Conservation (phyloP, 1,284 basidiomycete genomes). For the Cryptococcus floricola region DNA sequence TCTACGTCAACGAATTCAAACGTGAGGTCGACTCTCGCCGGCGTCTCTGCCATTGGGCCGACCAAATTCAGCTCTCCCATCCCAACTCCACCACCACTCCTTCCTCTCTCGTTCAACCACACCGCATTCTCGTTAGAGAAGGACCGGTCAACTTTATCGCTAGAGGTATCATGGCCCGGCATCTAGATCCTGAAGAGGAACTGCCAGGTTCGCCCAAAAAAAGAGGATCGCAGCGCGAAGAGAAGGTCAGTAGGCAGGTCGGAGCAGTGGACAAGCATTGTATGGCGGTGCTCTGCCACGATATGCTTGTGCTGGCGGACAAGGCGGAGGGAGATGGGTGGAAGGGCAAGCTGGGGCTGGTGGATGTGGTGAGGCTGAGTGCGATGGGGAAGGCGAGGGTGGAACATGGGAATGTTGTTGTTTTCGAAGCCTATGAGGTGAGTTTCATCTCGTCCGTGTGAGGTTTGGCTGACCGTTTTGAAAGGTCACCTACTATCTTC, state of each 20-base stretch:
- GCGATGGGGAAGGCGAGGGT: conserved; percentile 2
- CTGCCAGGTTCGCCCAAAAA: neutral
- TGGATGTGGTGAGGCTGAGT: conserved; percentile 1
- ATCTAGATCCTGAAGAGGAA: neutral
- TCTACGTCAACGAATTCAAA: conserved; percentile 95
- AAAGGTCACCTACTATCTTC: neutral
- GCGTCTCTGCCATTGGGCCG: conserved; percentile 84
- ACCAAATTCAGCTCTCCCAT: conserved; percentile 57
- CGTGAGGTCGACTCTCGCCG: conserved; percentile 83
- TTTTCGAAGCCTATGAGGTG: conserved; percentile 2
- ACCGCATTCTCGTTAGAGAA: conserved; percentile 87
- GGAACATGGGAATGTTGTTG: neutral
- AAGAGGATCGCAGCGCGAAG: too few relatives aligned
- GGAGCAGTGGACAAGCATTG: neutral
- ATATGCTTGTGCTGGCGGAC: neutral
- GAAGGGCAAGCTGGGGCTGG: neutral
- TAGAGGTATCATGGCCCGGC: neutral
- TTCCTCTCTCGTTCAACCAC: conserved; percentile 93
- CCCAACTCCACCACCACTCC: conserved; percentile 70
- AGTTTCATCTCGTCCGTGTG: neutral
- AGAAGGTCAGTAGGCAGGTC: neutral
- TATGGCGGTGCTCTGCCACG: conserved; percentile 1
- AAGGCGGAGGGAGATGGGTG: neutral
- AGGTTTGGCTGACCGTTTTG: neutral
- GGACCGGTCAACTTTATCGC: conserved; percentile 69